Evolutionary conservation across 495 filamentous ascomycete genomes (phyloP).

Genomic region (Xylaria intraflava): DNA sequence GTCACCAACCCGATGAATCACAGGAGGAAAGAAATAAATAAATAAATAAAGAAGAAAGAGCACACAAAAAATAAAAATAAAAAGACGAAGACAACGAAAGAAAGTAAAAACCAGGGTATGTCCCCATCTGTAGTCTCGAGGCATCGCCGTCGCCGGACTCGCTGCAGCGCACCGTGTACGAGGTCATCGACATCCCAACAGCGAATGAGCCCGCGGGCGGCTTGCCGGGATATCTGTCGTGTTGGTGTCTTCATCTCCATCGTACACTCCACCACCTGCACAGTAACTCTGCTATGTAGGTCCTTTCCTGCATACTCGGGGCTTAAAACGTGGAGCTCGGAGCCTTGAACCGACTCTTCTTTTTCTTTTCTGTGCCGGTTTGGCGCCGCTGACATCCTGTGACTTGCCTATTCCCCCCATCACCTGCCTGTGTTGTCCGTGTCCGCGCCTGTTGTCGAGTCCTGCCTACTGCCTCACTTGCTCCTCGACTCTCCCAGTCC

Average conservation of each 20-base stretch:
- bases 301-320: conserved; percentile 2
- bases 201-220: conserved; percentile 8
- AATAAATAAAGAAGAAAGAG: background rate
- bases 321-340: background rate
- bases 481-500: background rate
- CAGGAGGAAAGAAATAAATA: no score
- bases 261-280: no score
- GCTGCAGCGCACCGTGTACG: conserved; percentile 9
- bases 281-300: no score
- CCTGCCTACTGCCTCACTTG: background rate
- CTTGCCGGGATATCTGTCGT: conserved; percentile 4
- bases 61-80: background rate
- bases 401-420: no score
- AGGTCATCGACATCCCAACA: background rate
- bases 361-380: background rate
- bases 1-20: background rate
- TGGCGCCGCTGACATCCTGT: conserved; percentile 1
- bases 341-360: background rate
- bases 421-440: background rate
- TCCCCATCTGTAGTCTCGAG: no score
- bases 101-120: no score
- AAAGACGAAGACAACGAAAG: background rate
- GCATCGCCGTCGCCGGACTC: no score
- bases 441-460: background rate
- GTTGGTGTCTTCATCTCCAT: no score